Evolutionary conservation across 352 stramenopile species (phyloP), one percentile per base, ranked within the genome.

Genomic region (Globisporangium lucens): DNA sequence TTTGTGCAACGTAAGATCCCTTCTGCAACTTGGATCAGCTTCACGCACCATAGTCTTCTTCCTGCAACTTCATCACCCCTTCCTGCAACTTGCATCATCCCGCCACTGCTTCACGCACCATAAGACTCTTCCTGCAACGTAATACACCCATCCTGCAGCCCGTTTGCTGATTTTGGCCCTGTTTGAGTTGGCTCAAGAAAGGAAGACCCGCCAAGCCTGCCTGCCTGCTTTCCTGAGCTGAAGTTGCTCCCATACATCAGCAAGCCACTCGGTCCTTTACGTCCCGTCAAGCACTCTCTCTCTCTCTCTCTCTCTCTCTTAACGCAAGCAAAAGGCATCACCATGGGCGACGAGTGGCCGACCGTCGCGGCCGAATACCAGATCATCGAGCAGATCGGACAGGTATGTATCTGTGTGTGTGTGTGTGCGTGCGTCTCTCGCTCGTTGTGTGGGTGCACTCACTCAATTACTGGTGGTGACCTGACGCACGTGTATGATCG

Each of bases 301-400:
- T 61, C 49, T 24, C 41, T n/a, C 15, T 20, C 41, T n/a, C 41
- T 49, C 41, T 49, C 41, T 49, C 41, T 49, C 7, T 22, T 36
- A 51, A n/a, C 38, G 38, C n/a, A 43, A 46, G 13, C 17, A 22
- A 9, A 9, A 15, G 38, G n/a, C n/a, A 67, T 12, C 27, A 60
- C 27, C 69, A 94, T 94, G 86, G 78, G 80, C 65, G 85, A 94
- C 66, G 89, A 96, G 74, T 96, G 89, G 89, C 89, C 89, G 65
- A 95, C 87, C 8, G 75, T 80, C 30, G 89, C 87, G 63, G 75
- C 75, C 64, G 89, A 95, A 70, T 96, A 96, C 78, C 77, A 94
- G 70, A 90, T 96, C 75, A 94, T 95, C 67, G 89, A 96, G 76
- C 87, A 96, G 72, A 93, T 96, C 49, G 89, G 89, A 66, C 89